A percentile compares a stretch with the other conserved stretches of the same genome.
Conservation (phyloP, 805 yeast species). For the Candida ovalis region DNA sequence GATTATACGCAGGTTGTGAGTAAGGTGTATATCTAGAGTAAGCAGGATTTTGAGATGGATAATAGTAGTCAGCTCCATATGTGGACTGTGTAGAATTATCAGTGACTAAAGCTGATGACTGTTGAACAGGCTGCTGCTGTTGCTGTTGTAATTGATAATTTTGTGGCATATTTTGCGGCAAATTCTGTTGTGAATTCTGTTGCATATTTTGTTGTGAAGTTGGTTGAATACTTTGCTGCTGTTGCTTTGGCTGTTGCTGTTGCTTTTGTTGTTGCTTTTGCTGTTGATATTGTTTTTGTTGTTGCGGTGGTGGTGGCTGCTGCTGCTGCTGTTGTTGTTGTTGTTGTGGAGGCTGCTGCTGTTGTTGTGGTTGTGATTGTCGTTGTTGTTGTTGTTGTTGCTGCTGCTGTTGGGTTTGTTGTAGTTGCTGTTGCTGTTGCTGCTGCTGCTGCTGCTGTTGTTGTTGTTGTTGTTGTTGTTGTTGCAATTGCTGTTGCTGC, state of each 20-base stretch:
- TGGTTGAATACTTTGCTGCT: background rate
- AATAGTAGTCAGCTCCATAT: too few relatives aligned
- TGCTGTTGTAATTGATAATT: too few relatives aligned
- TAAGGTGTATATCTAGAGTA: too few relatives aligned
- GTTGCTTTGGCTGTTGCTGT: background rate
- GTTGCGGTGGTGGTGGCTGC: background rate
- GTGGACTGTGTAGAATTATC: background rate
- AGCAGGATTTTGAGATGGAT: too few relatives aligned
- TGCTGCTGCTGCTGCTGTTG: background rate
- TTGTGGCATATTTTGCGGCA: too few relatives aligned
- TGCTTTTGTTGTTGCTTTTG: background rate
- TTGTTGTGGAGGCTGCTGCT: background rate
- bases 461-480: background rate
- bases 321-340: background rate
- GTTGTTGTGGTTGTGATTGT: background rate
- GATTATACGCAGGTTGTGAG: too few relatives aligned
- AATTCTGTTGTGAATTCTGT: too few relatives aligned
- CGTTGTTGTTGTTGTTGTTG: too few relatives aligned
- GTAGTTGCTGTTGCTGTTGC: background rate
- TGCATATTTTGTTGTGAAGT: background rate
- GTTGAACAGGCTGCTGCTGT: too few relatives aligned
- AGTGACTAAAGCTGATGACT: too few relatives aligned
- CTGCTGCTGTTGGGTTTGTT: background rate
- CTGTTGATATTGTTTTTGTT: too few relatives aligned
- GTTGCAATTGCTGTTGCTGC: background rate